Base-by-base conservation (phyloP, 371 early-diverging fungal species). In the Rhizopus sp. region DNA sequence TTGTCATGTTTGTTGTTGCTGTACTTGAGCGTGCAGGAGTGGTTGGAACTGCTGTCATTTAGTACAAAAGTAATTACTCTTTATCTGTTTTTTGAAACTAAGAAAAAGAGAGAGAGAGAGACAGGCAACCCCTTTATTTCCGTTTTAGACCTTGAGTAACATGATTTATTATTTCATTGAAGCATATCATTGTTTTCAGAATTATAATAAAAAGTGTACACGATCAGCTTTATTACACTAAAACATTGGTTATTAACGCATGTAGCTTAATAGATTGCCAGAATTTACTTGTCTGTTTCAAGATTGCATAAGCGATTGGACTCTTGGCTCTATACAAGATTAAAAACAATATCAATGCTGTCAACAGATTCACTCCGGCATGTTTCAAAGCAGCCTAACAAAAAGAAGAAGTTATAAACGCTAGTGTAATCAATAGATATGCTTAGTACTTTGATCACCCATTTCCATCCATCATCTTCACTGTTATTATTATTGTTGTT, bases 331-430 rank as follows among this genome's bases (percentile, higher is more conserved):
- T 62, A 50, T 78, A 78, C 2, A 78, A 45, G 12, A 67, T 46
- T 6, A 70, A 17, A 44, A 78, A 60, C 37, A 78, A 34, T 17
- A 74, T 42, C 9, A 73, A 35, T 4, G 61, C 66, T 49, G 72
- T 68, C 41, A 72, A 44, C 7, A 78, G 41, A 60, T 78, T 75
- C 4, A 75, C 53, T 30, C 68, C 63, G 4, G 75, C 73, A 53
- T 78, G 70, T 45, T 64, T 78, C 9, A 66, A 30, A n/a, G 73
- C 79, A 31, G 73, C 72, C 75, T 73, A 57, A 13, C 42, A 7
- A 53, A 31, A 15, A 34, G 7, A n/a, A 39, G 12, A 31, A 32
- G 53, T n/a, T 5, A 42, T 34, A 37, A 4, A 30, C 7, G 2
- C 23, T 23, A 23, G 23, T 23, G 23, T 2, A 23, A 23, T 2